Evolutionary conservation across 352 stramenopile species (phyloP).

Genomic region (Pythium sukuiense): DNA sequence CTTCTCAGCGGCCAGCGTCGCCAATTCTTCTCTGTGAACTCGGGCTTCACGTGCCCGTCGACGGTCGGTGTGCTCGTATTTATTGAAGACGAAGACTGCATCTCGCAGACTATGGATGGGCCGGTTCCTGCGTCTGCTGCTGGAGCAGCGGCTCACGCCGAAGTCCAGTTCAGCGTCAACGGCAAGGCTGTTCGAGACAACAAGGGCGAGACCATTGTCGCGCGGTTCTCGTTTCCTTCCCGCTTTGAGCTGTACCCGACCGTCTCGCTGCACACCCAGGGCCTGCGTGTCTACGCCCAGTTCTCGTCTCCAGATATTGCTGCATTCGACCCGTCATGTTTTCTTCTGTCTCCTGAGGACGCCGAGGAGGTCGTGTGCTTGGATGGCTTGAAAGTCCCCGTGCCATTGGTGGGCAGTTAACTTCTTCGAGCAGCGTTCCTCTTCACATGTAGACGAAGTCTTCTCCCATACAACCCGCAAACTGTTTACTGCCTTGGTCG

Average conservation of each 20-base stretch:
- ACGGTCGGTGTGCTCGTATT: constrained; percentile 78
- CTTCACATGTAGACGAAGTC: background rate
- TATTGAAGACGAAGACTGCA: constrained; percentile 44
- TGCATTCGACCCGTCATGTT: constrained; percentile 47
- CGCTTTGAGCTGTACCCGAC: constrained; percentile 79
- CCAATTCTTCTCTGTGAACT: constrained; percentile 53
- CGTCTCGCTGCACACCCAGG: constrained; percentile 81
- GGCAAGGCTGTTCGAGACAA: constrained; percentile 58
- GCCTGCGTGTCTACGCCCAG: constrained; percentile 72
- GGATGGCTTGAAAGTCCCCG: constrained; percentile 50
- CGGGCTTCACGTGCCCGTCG: constrained; percentile 56
- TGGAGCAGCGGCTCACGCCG: constrained; percentile 30
- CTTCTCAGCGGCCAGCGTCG: constrained; percentile 62
- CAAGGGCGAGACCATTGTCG: constrained; percentile 55
- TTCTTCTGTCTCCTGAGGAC: constrained; percentile 38
- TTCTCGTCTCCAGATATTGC: constrained; percentile 78
- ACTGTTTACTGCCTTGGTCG: background rate
- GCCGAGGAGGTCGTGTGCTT: constrained; percentile 67
- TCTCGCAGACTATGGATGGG: constrained; percentile 22
- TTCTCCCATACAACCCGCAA: background rate
- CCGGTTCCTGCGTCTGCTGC: background rate
- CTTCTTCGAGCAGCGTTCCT: background rate
- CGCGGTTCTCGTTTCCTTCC: constrained; percentile 55
- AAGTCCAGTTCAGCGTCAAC: constrained; percentile 76
- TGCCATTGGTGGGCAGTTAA: background rate